Evolutionary conservation across 371 early-diverging fungal species (phyloP).

Genomic region (Ordospora pajunii): DNA sequence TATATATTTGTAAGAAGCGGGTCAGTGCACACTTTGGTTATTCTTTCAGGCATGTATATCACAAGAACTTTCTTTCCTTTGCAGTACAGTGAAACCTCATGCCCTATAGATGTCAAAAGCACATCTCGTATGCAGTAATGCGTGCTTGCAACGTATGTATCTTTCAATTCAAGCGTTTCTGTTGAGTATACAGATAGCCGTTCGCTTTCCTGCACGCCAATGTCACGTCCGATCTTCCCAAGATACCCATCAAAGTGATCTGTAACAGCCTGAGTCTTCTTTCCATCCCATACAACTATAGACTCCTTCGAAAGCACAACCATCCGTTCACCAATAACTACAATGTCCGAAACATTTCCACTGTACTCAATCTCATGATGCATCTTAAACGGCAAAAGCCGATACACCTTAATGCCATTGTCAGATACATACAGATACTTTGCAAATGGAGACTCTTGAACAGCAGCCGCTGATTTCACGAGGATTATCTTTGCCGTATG

Average conservation of each 20-base stretch:
- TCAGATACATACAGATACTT: background rate
- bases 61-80: background rate
- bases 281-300: background rate
- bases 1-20: slow-evolving; percentile 24
- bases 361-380: background rate
- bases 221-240: background rate
- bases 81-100: background rate
- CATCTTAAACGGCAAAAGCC: background rate
- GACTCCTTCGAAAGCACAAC: background rate
- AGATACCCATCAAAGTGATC: background rate
- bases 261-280: background rate
- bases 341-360: background rate
- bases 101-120: background rate
- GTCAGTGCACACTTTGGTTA: slow-evolving; percentile 14
- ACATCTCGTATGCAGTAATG: slow-evolving; percentile 1
- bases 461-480: background rate
- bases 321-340: background rate
- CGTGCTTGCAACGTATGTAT: background rate
- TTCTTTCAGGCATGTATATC: slow-evolving; percentile 31
- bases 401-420: background rate
- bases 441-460: background rate
- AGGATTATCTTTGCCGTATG: background rate
- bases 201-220: slow-evolving; percentile 2
- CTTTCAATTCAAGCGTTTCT: background rate
- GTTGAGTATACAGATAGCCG: background rate